A percentile compares a stretch with the other conserved stretches of the same genome.
phyloP scores from a whole-genome alignment of 2,329 filamentous ascomycete genomes.

The Aspergillus ochraceus region DNA sequence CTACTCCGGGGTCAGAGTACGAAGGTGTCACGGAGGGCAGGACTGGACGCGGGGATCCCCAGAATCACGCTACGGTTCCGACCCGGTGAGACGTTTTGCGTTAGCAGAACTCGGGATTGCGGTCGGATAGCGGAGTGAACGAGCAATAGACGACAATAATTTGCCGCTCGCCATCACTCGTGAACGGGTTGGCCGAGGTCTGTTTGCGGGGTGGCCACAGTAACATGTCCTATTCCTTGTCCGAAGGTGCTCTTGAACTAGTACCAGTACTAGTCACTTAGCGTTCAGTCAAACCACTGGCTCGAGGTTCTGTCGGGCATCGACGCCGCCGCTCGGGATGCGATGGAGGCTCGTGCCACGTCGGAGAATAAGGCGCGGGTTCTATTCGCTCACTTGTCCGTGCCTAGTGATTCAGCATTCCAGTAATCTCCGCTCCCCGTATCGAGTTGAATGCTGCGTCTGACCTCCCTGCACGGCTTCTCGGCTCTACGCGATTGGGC shows the following conservation, averaged over 20 bases:
- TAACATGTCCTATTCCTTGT: neutral
- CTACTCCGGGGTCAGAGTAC: neutral
- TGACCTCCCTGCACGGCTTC: neutral
- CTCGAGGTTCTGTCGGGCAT: neutral
- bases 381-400: neutral
- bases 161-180: neutral
- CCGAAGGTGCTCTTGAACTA: neutral
- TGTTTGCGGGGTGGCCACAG: too few relatives aligned
- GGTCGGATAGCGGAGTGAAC: too few relatives aligned
- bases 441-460: neutral
- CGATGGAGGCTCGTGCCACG: neutral
- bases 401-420: neutral
- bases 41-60: neutral
- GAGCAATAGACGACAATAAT: neutral
- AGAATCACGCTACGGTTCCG: neutral
- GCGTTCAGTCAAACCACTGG: neutral
- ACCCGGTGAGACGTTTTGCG: conserved; percentile 2
- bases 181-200: neutral
- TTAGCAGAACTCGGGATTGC: neutral
- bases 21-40: neutral
- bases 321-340: neutral
- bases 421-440: neutral
- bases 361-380: neutral
- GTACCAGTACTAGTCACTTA: neutral
- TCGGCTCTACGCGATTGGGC: neutral